Conservation (phyloP, 1,284 basidiomycete species). For the Caloboletus firmus region DNA sequence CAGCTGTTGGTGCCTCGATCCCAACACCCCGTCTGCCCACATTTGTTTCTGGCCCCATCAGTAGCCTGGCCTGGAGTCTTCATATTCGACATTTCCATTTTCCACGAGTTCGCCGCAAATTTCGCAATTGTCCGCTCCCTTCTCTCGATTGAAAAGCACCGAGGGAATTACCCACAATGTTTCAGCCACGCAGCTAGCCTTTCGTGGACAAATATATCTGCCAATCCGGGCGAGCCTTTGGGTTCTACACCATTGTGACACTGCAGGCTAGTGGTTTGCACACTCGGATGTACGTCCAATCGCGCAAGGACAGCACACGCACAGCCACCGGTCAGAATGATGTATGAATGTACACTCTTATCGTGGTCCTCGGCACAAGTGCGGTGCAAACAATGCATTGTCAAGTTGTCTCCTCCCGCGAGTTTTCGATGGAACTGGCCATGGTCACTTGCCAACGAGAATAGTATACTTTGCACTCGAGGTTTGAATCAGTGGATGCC, state of each 20-base stretch:
- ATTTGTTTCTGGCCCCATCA: no score
- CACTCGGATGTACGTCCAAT: slow-evolving; percentile 12
- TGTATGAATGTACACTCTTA: slow-evolving; percentile 17
- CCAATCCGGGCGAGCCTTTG: background rate
- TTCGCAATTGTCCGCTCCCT: slow-evolving; percentile 19
- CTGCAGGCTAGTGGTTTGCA: slow-evolving; percentile 2
- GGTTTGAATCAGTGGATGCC: background rate
- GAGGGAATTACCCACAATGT: slow-evolving; percentile 10
- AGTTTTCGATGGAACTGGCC: slow-evolving; percentile 5
- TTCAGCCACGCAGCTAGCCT: background rate
- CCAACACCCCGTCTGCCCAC: background rate
- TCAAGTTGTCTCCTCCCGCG: slow-evolving; percentile 26
- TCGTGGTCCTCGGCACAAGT: slow-evolving; percentile 27
- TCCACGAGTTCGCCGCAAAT: slow-evolving; percentile 18
- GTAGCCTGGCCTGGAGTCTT: no score
- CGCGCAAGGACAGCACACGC: slow-evolving; percentile 6
- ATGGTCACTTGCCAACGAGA: background rate
- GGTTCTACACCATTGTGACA: background rate
- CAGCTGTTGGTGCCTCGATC: slow-evolving; percentile 8
- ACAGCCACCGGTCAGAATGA: slow-evolving; percentile 20
- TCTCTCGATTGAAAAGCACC: slow-evolving; percentile 17
- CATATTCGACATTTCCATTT: slow-evolving; percentile 8
- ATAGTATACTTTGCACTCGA: background rate
- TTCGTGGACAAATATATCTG: background rate
- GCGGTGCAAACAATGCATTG: background rate